These are phyloP conservation scores for Hypoxylon lenormandii DNA, from an alignment of 495 filamentous ascomycete genomes.

Conservation along the genomic window DNA sequence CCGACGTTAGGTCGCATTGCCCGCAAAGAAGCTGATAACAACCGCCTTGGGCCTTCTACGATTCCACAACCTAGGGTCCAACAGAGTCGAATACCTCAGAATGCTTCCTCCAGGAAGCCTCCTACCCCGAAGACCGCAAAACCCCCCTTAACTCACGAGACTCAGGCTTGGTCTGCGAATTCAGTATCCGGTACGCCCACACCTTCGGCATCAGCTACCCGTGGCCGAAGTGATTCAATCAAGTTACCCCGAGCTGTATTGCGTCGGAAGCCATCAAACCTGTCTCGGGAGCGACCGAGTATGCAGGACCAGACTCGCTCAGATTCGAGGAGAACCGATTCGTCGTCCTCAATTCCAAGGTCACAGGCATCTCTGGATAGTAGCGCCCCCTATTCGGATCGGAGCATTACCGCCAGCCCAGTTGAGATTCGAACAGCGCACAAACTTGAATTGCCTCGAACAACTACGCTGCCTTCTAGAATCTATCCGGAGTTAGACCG, in stretches of 20 bases:
- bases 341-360: constrained; percentile 55
- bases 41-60: constrained; percentile 43
- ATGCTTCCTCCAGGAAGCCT: constrained; percentile 43
- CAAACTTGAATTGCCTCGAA: constrained; percentile 50
- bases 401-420: constrained; percentile 55
- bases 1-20: constrained; percentile 34
- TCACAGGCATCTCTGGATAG: constrained; percentile 51
- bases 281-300: constrained; percentile 54
- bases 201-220: constrained; percentile 20
- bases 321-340: constrained; percentile 55
- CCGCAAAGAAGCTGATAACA: constrained; percentile 40
- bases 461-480: constrained; percentile 51
- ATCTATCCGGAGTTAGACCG: constrained; percentile 68
- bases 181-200: constrained; percentile 36
- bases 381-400: constrained; percentile 49
- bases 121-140: constrained; percentile 26
- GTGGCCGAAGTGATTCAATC: constrained; percentile 18
- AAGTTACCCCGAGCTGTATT: constrained; percentile 58
- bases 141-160: constrained; percentile 48
- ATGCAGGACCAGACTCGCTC: constrained; percentile 48
- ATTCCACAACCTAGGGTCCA: constrained; percentile 49
- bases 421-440: constrained; percentile 55
- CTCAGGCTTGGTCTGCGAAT: constrained; percentile 49
- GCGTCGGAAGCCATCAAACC: constrained; percentile 61
- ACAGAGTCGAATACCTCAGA: constrained; percentile 55